Conservation (phyloP, 169 alveolate genomes). For the Cryptosporidium canis region DNA sequence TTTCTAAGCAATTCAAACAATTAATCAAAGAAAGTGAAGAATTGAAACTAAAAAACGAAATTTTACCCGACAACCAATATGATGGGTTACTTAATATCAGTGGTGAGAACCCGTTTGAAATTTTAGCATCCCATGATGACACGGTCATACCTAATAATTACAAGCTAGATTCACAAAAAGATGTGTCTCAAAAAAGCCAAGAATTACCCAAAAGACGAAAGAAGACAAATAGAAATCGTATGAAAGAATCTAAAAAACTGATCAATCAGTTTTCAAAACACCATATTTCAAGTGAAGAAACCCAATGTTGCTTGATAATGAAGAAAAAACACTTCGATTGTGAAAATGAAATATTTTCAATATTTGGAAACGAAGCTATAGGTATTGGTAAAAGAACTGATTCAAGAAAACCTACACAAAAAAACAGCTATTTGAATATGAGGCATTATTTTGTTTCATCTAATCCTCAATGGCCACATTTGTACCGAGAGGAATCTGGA, state of each 20-base stretch:
- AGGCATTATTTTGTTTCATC: constrained; percentile 33
- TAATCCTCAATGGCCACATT: constrained; percentile 53
- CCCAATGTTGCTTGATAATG: constrained; percentile 31
- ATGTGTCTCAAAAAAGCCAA: not conserved
- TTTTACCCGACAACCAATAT: not conserved
- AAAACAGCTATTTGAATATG: constrained; percentile 36
- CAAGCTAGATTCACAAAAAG: not conserved
- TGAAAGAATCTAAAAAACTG: not conserved
- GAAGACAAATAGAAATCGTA: not conserved
- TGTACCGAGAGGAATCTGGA: constrained; percentile 52
- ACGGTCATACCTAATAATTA: not conserved
- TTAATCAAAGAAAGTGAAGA: not conserved
- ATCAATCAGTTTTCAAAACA: not conserved
- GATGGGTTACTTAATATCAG: not conserved
- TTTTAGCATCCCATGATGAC: not conserved
- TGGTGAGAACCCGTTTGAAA: not conserved
- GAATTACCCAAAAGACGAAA: not conserved
- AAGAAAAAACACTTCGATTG: constrained; percentile 36
- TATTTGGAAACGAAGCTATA: constrained; percentile 34
- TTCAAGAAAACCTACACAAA: not conserved
- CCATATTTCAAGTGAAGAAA: not conserved
- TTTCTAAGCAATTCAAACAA: constrained; percentile 31
- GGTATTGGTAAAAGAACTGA: not conserved
- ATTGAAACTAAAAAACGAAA: not conserved
- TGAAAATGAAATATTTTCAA: constrained; percentile 51